Conservation (phyloP, 345 rosid genomes). For the Balakata baccata region DNA sequence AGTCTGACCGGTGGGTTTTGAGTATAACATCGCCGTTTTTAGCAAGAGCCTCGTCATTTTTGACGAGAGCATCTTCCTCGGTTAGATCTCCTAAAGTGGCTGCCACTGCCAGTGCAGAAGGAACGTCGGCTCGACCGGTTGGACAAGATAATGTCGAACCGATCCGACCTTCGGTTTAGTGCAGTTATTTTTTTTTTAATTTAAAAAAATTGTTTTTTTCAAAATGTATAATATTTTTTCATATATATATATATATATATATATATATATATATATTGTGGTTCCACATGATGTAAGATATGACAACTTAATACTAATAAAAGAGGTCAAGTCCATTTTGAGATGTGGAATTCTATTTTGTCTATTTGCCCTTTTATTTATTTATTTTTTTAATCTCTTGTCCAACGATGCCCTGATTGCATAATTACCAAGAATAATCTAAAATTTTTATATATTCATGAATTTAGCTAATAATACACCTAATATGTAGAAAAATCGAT, state of each 20-base stretch:
- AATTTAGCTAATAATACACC: too few species aligned
- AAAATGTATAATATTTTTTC: too few species aligned
- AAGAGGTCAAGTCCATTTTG: not conserved
- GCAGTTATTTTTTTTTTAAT: not conserved
- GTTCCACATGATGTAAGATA: not conserved
- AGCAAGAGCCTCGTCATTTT: constrained; percentile 47
- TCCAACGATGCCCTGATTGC: not conserved
- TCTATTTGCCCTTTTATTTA: too few species aligned
- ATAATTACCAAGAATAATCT: too few species aligned
- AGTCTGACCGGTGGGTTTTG: constrained; percentile 56
- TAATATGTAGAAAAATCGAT: too few species aligned
- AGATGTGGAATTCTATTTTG: not conserved
- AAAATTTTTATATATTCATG: too few species aligned
- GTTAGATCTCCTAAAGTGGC: constrained; percentile 41
- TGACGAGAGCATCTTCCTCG: constrained; percentile 25
- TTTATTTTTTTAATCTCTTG: not conserved
- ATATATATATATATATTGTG: too few species aligned
- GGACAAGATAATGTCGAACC: constrained; percentile 30
- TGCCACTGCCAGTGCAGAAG: constrained; percentile 26
- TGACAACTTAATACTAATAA: not conserved
- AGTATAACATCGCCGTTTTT: constrained; percentile 43
- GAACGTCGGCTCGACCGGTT: constrained; percentile 24
- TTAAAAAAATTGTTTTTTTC: too few species aligned
- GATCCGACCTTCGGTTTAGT: constrained; percentile 53
- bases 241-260: too few species aligned